Percentiles rank a stretch among this genome's conserved stretches.
These are phyloP conservation scores for Aurifilum marmelostoma DNA, from an alignment of 2,329 filamentous ascomycete species.

Conservation along the genomic window DNA sequence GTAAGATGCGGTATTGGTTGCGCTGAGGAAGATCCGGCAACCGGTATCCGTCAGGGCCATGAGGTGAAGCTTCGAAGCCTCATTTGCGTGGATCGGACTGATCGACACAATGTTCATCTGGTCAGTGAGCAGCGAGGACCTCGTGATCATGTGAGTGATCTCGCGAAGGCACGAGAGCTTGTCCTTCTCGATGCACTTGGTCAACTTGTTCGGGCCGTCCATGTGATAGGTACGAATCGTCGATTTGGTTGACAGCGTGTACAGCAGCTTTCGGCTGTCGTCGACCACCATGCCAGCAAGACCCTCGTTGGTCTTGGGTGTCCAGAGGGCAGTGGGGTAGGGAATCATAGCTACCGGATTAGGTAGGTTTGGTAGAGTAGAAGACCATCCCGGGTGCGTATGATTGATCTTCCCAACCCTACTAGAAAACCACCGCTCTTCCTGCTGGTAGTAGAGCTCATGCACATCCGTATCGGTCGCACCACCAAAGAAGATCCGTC, in stretches of 20 bases:
- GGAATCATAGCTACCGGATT: conserved; percentile 47
- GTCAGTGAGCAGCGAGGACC: conserved; percentile 70
- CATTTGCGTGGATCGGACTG: conserved; percentile 77
- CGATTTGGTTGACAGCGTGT: conserved; percentile 85
- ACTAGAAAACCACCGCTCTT: conserved; percentile 95
- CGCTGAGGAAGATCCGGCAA: conserved; percentile 88
- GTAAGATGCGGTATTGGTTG: conserved; percentile 76
- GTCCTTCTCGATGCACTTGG: conserved; percentile 68
- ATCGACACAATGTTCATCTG: conserved; percentile 79
- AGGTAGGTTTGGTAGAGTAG: conserved; percentile 59
- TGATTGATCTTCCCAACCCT: conserved; percentile 89
- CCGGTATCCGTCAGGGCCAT: conserved; percentile 91
- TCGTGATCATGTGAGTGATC: conserved; percentile 83
- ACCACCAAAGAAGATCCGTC: conserved; percentile 92
- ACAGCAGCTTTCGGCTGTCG: conserved; percentile 84
- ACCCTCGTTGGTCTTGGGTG: conserved; percentile 59
- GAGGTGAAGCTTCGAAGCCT: conserved; percentile 82
- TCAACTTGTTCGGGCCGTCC: conserved; percentile 65
- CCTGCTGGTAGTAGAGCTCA: conserved; percentile 94
- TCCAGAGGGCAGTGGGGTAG: conserved; percentile 51
- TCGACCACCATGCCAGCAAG: conserved; percentile 84
- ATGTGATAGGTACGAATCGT: conserved; percentile 93
- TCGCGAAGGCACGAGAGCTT: conserved; percentile 66
- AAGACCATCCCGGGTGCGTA: conserved; percentile 72
- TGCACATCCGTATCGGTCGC: conserved; percentile 82